Percentiles rank a stretch among this genome's conserved stretches.
phyloP scores from a whole-genome alignment of 129 eudicot genomes.

The Tanacetum coccineum region DNA sequence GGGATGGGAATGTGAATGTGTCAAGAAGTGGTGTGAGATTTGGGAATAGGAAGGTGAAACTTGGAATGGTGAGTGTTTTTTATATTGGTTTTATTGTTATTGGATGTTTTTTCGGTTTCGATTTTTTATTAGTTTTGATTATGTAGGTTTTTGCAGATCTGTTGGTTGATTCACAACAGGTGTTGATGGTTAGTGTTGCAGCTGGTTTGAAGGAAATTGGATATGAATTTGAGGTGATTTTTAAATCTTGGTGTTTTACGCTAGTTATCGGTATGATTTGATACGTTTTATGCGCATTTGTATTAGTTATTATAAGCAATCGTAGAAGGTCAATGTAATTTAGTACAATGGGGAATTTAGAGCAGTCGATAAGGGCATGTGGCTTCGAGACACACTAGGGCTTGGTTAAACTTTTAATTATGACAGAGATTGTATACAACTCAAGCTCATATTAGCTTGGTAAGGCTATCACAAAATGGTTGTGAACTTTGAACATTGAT shows the following conservation, averaged over 20 bases:
- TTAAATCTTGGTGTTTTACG: slow-evolving; percentile 4
- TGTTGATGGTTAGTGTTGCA: slow-evolving; percentile 35
- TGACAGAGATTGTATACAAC: not conserved
- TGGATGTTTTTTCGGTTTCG: not conserved
- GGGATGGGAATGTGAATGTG: slow-evolving; percentile 38
- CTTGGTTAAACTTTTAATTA: no score
- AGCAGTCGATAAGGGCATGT: not conserved
- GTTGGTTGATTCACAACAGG: slow-evolving; percentile 60
- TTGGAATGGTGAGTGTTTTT: slow-evolving; percentile 70
- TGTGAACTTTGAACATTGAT: not conserved
- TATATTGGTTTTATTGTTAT: not conserved
- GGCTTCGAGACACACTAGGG: not conserved
- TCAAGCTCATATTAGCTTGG: not conserved
- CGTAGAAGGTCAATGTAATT: not conserved
- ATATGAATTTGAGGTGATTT: slow-evolving; percentile 35
- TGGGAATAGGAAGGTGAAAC: slow-evolving; percentile 64
- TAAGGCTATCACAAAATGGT: no score
- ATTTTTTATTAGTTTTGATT: slow-evolving; percentile 11
- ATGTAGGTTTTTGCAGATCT: slow-evolving; percentile 91
- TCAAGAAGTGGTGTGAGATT: slow-evolving; percentile 50
- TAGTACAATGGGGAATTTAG: slow-evolving; percentile 1
- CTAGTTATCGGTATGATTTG: not conserved
- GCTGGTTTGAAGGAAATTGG: slow-evolving; percentile 33
- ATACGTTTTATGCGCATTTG: not conserved
- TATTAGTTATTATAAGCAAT: slow-evolving; percentile 5